A percentile compares a stretch with the other conserved stretches of the same genome.
These are phyloP conservation scores for Metarhizium anisopliae DNA, from an alignment of 2,329 filamentous ascomycete genomes.

Conservation along the genomic window DNA sequence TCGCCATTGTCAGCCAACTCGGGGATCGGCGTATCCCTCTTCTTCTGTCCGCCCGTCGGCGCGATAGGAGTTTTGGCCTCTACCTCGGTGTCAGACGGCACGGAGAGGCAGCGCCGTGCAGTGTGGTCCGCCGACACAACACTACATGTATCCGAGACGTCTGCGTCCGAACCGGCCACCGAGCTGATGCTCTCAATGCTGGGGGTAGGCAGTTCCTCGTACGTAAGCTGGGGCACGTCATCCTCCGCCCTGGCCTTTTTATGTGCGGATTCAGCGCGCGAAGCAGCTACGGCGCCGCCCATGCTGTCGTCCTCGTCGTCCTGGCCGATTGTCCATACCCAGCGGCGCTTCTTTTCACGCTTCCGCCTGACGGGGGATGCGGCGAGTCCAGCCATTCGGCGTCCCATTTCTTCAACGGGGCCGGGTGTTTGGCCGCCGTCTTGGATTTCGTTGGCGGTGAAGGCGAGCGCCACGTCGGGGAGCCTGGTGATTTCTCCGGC, in stretches of 20 bases:
- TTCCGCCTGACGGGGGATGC: constrained; percentile 43
- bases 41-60: constrained; percentile 7
- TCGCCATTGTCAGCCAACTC: constrained; percentile 10
- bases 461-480: constrained; percentile 41
- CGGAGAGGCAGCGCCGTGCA: constrained; percentile 8
- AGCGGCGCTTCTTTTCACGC: constrained; percentile 51
- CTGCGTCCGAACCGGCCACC: constrained; percentile 28
- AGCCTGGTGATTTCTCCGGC: constrained; percentile 28
- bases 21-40: constrained; percentile 17
- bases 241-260: background rate
- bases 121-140: constrained; percentile 27
- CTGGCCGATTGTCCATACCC: constrained; percentile 58
- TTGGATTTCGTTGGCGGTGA: constrained; percentile 43
- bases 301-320: constrained; percentile 37
- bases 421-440: constrained; percentile 55
- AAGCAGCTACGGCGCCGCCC: constrained; percentile 32
- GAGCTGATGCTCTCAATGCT: constrained; percentile 30
- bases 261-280: constrained; percentile 20
- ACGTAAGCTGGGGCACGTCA: constrained; percentile 4
- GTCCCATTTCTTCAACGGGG: constrained; percentile 54
- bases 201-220: constrained; percentile 28
- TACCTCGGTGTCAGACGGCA: constrained; percentile 19
- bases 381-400: constrained; percentile 42
- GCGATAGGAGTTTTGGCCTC: constrained; percentile 32
- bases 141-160: constrained; percentile 41